phyloP scores from a whole-genome alignment of 306 rosid species.

The Pyrus betulifolia region DNA sequence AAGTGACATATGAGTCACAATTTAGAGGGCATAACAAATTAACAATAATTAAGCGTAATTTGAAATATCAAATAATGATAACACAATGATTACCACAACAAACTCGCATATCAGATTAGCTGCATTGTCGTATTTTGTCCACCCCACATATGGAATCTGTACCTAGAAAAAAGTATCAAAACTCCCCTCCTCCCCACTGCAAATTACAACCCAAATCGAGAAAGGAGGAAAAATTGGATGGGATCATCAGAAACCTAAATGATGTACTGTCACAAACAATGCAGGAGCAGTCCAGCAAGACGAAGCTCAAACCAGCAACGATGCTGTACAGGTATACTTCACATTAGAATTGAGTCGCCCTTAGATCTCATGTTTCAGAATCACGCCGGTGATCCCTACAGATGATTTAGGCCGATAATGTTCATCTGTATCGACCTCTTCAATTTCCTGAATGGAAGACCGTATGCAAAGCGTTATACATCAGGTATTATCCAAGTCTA shows the following conservation, averaged over 20 bases:
- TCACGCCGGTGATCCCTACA: slow-evolving; percentile 55
- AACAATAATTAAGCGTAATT: too few species aligned
- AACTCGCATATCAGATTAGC: slow-evolving; percentile 3
- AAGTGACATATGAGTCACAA: background rate
- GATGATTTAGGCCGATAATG: slow-evolving; percentile 73
- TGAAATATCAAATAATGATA: background rate
- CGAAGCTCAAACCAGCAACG: background rate
- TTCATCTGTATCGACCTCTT: slow-evolving; percentile 96
- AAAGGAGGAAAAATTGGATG: background rate
- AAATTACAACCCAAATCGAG: slow-evolving; percentile 16
- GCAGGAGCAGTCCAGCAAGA: background rate
- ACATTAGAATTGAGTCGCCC: slow-evolving; percentile 8
- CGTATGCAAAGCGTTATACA: background rate
- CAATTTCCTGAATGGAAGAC: slow-evolving; percentile 48
- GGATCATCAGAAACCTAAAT: background rate
- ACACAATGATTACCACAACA: background rate
- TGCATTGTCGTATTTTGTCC: background rate
- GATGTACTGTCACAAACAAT: background rate
- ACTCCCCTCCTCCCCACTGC: slow-evolving; percentile 7
- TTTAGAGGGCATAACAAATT: too few species aligned
- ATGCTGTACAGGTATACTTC: slow-evolving; percentile 2
- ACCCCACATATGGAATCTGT: slow-evolving; percentile 3
- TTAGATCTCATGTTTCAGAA: slow-evolving; percentile 56
- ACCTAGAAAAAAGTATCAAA: background rate
- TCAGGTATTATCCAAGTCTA: background rate